Base-by-base conservation (phyloP, 768 basidiomycete species). In the Rhodotorula diobovata region DNA sequence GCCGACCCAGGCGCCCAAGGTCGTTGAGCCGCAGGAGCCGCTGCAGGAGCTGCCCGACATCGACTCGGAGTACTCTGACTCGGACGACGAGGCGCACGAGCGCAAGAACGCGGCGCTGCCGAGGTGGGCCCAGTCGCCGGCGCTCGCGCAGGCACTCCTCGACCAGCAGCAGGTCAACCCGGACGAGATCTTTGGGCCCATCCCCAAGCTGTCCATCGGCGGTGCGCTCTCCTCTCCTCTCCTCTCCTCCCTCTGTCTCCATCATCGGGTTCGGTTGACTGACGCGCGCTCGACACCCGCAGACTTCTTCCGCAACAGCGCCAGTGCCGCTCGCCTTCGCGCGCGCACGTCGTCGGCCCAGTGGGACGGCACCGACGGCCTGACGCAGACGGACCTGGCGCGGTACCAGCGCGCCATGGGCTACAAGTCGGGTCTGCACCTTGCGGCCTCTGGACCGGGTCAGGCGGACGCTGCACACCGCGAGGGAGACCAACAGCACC, bases 11-110 rank as follows among this genome's bases (percentile, higher is more conserved):
- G 30, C 54, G 21, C n/a, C 59, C 43, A 67, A 67, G 41, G 53
- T 66, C 28, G 66, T 58, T 9, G 69, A 68, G 25, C 67, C 69
- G 46, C 65, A 59, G 34, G 28, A n/a, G n/a, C n/a, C 37, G 20
- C 68, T 70, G 45, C 79, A 94, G 76, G 93, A 93, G 77, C 83
- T 99, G 28, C 94, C 95, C 0, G 95, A 98, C 57, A 93, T 96
- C 78, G 89, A 93, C 77, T 93, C 90, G 81, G 95, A 97, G 82
- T 98, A 97, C 81, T 96, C 93, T 11, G 91, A 94, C 80, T 96
- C 93, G 10, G 95, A 93, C 56, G 92, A 94, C 75, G 93, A 94
- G 79, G 87, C 88, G 74, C 86, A 89, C 30, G 84, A 85, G 53
- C 84, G 86, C 73, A 87, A 86, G n/a, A 88, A 87, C 74, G 85